Evolutionary conservation across 2,329 filamentous ascomycete species (phyloP), one percentile per base, ranked within the genome.

Genomic region (Sarocladium brachiariae): DNA sequence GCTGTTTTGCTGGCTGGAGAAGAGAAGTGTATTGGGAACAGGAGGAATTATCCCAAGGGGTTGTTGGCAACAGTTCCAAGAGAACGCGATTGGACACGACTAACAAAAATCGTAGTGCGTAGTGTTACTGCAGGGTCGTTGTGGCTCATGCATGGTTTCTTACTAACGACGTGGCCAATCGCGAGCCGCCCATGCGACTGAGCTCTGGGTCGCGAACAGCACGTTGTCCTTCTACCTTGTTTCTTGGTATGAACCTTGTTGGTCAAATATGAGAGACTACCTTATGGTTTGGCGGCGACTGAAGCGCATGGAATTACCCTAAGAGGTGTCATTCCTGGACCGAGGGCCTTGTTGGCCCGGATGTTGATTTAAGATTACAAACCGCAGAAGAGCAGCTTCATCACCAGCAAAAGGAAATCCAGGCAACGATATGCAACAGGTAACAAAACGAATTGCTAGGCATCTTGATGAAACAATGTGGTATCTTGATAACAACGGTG

Each of bases 401-500:
- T n/a, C n/a, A n/a, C n/a, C n/a, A n/a, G n/a, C n/a, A n/a, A n/a
- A n/a, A n/a, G n/a, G n/a, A n/a, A n/a, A n/a, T n/a, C n/a, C n/a
- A n/a, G n/a, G n/a, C n/a, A n/a, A n/a, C n/a, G n/a, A n/a, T n/a
- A n/a, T n/a, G n/a, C n/a, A n/a, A n/a, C n/a, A n/a, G n/a, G n/a
- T n/a, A n/a, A n/a, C n/a, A n/a, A n/a, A n/a, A n/a, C n/a, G n/a
- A n/a, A n/a, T n/a, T n/a, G n/a, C n/a, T n/a, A n/a, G n/a, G n/a
- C n/a, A n/a, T n/a, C n/a, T n/a, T n/a, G n/a, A n/a, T n/a, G n/a
- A n/a, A n/a, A n/a, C n/a, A 19, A n/a, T 27, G 18, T 45, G 39
- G 39, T 45, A 45, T 45, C 39, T 45, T n/a, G 21, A 45, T 57
- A 45, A 19, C 45, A 49, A 34, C 35, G 48, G 38, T 35, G n/a